phyloP scores from a whole-genome alignment of 2,329 filamentous ascomycete species.

The Calonectria pauciramosa region DNA sequence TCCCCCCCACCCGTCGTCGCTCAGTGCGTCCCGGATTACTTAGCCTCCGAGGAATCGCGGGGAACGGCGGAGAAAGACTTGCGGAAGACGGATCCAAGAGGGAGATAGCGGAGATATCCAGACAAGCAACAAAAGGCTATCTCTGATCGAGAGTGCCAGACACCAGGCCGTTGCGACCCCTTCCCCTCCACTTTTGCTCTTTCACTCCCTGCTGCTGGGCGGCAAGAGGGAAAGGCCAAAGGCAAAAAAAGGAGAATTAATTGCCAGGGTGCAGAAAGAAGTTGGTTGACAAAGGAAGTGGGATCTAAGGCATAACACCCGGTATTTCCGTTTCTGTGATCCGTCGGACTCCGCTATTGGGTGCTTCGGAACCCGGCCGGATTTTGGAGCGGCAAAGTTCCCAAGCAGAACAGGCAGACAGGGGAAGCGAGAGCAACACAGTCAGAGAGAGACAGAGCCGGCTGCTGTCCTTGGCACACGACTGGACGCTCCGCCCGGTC shows the following conservation, averaged over 20 bases:
- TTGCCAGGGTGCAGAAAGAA: neutral
- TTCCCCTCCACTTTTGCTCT: neutral
- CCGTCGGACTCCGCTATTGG: constrained; percentile 43
- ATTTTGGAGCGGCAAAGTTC: constrained; percentile 31
- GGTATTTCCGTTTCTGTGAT: constrained; percentile 39
- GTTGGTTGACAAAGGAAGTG: constrained; percentile 15
- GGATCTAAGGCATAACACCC: constrained; percentile 24
- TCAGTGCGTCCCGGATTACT: neutral
- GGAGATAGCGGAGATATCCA: constrained; percentile 18
- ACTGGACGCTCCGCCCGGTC: constrained; percentile 2
- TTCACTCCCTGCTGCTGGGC: constrained; percentile 10
- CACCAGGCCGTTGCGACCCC: neutral
- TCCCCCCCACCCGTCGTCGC: neutral
- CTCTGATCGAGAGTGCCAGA: neutral
- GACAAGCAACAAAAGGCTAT: neutral
- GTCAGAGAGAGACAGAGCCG: neutral
- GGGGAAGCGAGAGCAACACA: constrained; percentile 3
- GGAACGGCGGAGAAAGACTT: constrained; percentile 10
- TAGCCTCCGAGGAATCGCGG: constrained; percentile 25
- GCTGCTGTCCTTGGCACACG: neutral
- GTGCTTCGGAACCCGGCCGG: constrained; percentile 34
- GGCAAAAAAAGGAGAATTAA: neutral
- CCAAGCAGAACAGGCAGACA: neutral
- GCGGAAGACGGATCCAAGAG: neutral
- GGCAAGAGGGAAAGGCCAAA: neutral